Evolutionary conservation across 106 monocot genomes (phyloP).

Genomic region (Acanthochlamys bracteata): DNA sequence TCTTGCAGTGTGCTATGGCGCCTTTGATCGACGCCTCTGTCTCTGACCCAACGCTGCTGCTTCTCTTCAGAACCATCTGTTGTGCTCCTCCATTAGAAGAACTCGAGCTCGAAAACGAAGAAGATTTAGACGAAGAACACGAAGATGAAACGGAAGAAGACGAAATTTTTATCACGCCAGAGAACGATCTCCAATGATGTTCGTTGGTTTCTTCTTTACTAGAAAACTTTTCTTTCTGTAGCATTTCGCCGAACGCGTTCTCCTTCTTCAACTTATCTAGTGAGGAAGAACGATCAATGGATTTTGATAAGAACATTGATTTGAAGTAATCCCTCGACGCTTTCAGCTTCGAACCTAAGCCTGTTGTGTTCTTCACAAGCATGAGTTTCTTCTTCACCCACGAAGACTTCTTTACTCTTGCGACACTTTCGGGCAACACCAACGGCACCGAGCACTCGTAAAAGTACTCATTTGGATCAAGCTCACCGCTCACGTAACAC

Average conservation of each 20-base stretch:
- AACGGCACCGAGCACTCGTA: background rate
- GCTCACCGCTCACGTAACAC: slow-evolving; percentile 12
- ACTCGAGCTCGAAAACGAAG: slow-evolving; percentile 6
- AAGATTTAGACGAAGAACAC: slow-evolving; percentile 21
- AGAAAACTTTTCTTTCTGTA: too few relatives aligned
- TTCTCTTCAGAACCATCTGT: slow-evolving; percentile 32
- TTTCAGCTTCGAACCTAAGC: slow-evolving; percentile 39
- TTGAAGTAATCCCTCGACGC: slow-evolving; percentile 46
- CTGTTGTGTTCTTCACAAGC: slow-evolving; percentile 12
- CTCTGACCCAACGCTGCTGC: slow-evolving; percentile 55
- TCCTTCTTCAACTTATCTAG: background rate
- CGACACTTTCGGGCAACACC: background rate
- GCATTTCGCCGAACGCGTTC: background rate
- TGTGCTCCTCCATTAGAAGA: background rate
- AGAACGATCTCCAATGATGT: slow-evolving; percentile 32
- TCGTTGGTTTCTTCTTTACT: slow-evolving; percentile 24
- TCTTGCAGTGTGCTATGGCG: slow-evolving; percentile 73
- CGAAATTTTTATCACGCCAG: slow-evolving; percentile 29
- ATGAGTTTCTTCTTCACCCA: slow-evolving; percentile 26
- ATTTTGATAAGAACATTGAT: slow-evolving; percentile 26
- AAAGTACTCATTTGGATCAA: slow-evolving; percentile 14
- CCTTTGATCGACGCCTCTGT: slow-evolving; percentile 60
- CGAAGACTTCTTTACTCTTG: slow-evolving; percentile 2
- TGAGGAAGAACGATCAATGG: slow-evolving; percentile 12
- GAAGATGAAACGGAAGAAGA: slow-evolving; percentile 14